phyloP scores from a whole-genome alignment of 2,329 filamentous ascomycete species.

The Sporothrix dimorphospora region DNA sequence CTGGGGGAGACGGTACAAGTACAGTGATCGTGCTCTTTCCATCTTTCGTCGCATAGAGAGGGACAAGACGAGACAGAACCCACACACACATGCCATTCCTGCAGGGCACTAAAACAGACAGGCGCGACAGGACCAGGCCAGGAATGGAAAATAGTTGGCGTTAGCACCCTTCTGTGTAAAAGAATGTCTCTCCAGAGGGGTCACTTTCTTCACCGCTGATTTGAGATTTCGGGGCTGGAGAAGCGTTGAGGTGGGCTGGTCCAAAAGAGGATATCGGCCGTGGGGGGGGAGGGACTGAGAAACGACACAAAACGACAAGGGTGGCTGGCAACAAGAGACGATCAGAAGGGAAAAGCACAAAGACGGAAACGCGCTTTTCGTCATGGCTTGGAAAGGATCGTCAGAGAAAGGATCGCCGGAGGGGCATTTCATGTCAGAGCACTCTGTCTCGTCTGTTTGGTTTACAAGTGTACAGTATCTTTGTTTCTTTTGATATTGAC shows the following conservation, averaged over 20 bases:
- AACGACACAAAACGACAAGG: background rate
- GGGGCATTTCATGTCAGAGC: background rate
- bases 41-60: too few relatives aligned
- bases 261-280: conserved; percentile 20
- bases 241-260: background rate
- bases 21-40: too few relatives aligned
- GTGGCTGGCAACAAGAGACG: background rate
- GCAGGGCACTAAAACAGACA: conserved; percentile 10
- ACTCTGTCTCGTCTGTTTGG: background rate
- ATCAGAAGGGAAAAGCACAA: background rate
- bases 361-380: conserved; percentile 3
- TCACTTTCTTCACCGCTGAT: conserved; percentile 24
- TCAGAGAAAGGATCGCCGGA: too few relatives aligned
- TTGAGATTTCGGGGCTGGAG: background rate
- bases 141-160: conserved; percentile 21
- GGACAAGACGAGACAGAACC: too few relatives aligned
- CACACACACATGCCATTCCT: conserved; percentile 24
- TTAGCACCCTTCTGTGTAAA: conserved; percentile 2
- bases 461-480: background rate
- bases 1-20: background rate
- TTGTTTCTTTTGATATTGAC: background rate
- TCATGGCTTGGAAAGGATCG: conserved; percentile 21
- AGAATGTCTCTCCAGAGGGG: background rate
- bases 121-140: conserved; percentile 11
- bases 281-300: background rate